Evolutionary conservation across 2,329 filamentous ascomycete genomes (phyloP).

Genomic region (Fusarium robinianum): DNA sequence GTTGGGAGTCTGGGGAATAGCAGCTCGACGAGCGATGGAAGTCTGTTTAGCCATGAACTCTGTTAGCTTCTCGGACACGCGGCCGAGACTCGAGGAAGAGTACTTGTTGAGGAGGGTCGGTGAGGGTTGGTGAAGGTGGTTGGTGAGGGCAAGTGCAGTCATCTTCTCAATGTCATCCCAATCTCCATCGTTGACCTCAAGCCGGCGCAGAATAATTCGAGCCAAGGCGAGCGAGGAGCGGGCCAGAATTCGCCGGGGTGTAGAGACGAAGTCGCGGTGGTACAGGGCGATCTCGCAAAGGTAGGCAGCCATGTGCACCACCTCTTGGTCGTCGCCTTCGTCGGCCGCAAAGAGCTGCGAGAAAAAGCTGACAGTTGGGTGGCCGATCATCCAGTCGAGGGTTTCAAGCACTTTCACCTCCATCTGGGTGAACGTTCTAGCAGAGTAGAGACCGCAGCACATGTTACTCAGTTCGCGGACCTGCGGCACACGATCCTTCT

Average conservation of each 20-base stretch:
- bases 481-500: conserved; percentile 97
- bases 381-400: conserved; percentile 92
- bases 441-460: conserved; percentile 98
- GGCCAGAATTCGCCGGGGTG: conserved; percentile 87
- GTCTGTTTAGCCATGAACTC: conserved; percentile 65
- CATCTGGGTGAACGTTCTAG: conserved; percentile 99
- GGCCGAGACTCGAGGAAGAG: conserved; percentile 56
- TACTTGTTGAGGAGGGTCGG: conserved; percentile 64
- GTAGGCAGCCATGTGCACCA: conserved; percentile 93
- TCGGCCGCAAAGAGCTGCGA: conserved; percentile 84
- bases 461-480: conserved; percentile 97
- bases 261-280: conserved; percentile 95
- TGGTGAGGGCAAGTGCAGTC: conserved; percentile 63
- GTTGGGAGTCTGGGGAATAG: conserved; percentile 64
- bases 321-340: conserved; percentile 77
- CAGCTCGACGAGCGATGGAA: conserved; percentile 54
- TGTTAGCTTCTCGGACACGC: conserved; percentile 59
- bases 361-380: conserved; percentile 95
- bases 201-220: conserved; percentile 80
- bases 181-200: conserved; percentile 74
- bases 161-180: conserved; percentile 76
- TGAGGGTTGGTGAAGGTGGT: conserved; percentile 63
- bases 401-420: conserved; percentile 99
- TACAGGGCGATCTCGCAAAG: conserved; percentile 94
- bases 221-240: conserved; percentile 84